These are phyloP conservation scores for Medicago arabica DNA, from an alignment of 306 rosid species.

Conservation along the genomic window DNA sequence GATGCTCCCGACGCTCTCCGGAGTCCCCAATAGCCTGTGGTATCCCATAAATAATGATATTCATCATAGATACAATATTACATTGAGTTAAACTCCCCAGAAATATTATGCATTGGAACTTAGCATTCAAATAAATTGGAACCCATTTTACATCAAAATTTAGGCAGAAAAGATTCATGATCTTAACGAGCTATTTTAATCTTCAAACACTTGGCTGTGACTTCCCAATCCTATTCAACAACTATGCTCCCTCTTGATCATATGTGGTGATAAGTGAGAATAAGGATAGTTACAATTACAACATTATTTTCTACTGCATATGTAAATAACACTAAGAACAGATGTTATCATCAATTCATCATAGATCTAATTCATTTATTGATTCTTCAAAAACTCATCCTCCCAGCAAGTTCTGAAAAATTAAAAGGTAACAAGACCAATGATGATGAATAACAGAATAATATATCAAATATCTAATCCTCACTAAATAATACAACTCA, in stretches of 20 bases:
- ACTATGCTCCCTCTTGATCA: not conserved
- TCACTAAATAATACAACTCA: conserved; percentile 24
- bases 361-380: no score
- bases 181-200: not conserved
- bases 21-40: no score
- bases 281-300: not conserved
- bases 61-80: not conserved
- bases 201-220: not conserved
- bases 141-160: no score
- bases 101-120: not conserved
- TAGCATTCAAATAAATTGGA: no score
- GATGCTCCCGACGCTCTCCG: no score
- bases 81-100: not conserved
- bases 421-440: conserved; percentile 32
- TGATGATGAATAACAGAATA: conserved; percentile 25
- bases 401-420: conserved; percentile 29
- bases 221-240: not conserved
- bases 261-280: no score
- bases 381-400: conserved; percentile 14
- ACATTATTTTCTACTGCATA: conserved; percentile 38
- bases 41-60: not conserved
- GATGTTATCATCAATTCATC: conserved; percentile 16
- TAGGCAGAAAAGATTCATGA: not conserved
- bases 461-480: conserved; percentile 41
- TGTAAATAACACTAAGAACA: conserved; percentile 8